Evolutionary conservation across 2,329 filamentous ascomycete species (phyloP).

Genomic region (Colletotrichum paranaense): DNA sequence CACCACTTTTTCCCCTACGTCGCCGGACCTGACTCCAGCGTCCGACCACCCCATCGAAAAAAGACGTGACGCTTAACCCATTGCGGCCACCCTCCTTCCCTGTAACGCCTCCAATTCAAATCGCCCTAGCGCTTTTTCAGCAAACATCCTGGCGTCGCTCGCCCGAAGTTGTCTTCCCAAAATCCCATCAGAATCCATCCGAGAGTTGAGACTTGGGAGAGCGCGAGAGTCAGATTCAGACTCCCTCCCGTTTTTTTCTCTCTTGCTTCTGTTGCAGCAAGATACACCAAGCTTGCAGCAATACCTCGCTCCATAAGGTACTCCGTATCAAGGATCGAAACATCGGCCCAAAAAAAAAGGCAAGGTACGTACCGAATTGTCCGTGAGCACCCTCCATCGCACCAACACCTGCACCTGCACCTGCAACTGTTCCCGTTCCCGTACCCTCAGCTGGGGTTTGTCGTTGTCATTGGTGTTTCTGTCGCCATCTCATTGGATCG

Average conservation of each 20-base stretch:
- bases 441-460: neutral
- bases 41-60: constrained; percentile 18
- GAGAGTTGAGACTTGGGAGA: constrained; percentile 7
- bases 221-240: neutral
- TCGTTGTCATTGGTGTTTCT: constrained; percentile 10
- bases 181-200: constrained; percentile 19
- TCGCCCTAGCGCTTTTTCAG: constrained; percentile 15
- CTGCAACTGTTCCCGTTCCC: neutral
- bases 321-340: constrained; percentile 4
- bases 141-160: constrained; percentile 33
- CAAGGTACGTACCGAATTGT: constrained; percentile 20
- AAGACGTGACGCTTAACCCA: constrained; percentile 17
- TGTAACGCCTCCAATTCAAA: constrained; percentile 14
- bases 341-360: constrained; percentile 18
- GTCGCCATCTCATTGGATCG: neutral
- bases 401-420: neutral
- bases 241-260: constrained; percentile 14
- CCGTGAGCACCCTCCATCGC: neutral
- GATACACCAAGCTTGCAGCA: constrained; percentile 22
- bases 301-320: neutral
- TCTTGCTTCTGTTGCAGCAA: constrained; percentile 29
- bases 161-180: constrained; percentile 25
- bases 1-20: constrained; percentile 7
- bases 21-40: neutral
- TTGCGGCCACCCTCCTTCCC: constrained; percentile 8